phyloP scores from a whole-genome alignment of 225 moss, liverwort and hornwort genomes.

The Sphagnum tenellum region DNA sequence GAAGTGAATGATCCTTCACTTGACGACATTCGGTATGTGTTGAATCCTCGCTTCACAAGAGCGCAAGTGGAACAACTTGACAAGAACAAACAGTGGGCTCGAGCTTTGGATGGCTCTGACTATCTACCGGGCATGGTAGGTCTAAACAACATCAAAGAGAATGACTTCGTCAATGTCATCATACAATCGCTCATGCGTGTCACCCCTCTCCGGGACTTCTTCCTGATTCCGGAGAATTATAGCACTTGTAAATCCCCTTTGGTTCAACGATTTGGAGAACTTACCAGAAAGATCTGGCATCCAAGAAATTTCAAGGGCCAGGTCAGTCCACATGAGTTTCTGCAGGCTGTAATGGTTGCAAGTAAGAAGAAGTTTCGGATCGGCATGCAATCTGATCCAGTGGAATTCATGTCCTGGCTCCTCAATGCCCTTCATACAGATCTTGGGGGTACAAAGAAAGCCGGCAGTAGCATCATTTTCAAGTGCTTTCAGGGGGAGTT shows the following conservation, averaged over 20 bases:
- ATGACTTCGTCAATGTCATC: constrained; percentile 89
- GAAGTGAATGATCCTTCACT: constrained; percentile 96
- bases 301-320: constrained; percentile 89
- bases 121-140: constrained; percentile 98
- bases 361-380: constrained; percentile 74
- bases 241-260: constrained; percentile 71
- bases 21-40: constrained; percentile 91
- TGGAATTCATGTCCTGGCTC: constrained; percentile 74
- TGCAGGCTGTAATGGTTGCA: constrained; percentile 82
- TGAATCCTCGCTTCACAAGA: constrained; percentile 74
- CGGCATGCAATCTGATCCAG: constrained; percentile 76
- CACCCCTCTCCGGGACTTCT: constrained; percentile 84
- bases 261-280: constrained; percentile 91
- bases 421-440: constrained; percentile 84
- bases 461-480: constrained; percentile 87
- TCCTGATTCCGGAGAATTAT: constrained; percentile 87
- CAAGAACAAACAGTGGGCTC: constrained; percentile 87
- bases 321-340: constrained; percentile 97
- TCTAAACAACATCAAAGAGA: constrained; percentile 93
- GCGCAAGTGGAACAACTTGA: constrained; percentile 66
- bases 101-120: constrained; percentile 90
- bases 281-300: constrained; percentile 96
- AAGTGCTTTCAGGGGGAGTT: constrained; percentile 87
- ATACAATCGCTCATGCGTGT: constrained; percentile 97
- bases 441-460: constrained; percentile 80